Conservation (phyloP, 1,139 yeast species). For the Saccharomyces uvarum region DNA sequence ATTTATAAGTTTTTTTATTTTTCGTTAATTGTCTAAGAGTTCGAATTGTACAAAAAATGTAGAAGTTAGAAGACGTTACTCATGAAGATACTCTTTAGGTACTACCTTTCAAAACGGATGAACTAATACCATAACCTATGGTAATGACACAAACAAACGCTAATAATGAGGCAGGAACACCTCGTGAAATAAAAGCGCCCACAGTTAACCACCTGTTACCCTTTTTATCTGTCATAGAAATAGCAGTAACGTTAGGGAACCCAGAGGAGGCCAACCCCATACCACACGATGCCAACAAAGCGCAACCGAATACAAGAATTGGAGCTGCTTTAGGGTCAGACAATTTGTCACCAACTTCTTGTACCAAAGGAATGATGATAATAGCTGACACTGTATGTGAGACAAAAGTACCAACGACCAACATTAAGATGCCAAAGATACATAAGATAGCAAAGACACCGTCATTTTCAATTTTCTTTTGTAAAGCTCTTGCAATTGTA, state of each 20-base stretch:
- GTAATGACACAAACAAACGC: slow-evolving; percentile 52
- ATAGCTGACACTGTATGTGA: slow-evolving; percentile 74
- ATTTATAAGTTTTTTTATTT: not conserved
- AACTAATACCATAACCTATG: slow-evolving; percentile 62
- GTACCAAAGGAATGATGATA: slow-evolving; percentile 60
- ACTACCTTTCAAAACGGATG: slow-evolving; percentile 27
- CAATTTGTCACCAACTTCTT: slow-evolving; percentile 57
- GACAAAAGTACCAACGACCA: slow-evolving; percentile 66
- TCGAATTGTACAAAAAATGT: not conserved
- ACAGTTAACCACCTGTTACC: slow-evolving; percentile 63
- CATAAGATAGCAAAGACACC: slow-evolving; percentile 54
- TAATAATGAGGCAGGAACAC: slow-evolving; percentile 57
- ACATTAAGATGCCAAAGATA: slow-evolving; percentile 58
- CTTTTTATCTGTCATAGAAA: slow-evolving; percentile 64
- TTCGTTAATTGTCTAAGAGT: not conserved
- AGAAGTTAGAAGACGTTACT: not conserved
- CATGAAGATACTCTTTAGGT: not conserved
- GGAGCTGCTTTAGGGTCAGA: slow-evolving; percentile 44
- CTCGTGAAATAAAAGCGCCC: slow-evolving; percentile 58
- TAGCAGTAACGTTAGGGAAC: slow-evolving; percentile 71
- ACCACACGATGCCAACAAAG: slow-evolving; percentile 63
- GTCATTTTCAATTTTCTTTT: slow-evolving; percentile 47
- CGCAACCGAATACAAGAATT: slow-evolving; percentile 57
- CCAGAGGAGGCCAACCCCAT: slow-evolving; percentile 76
- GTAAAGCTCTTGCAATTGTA: slow-evolving; percentile 54